A percentile compares a stretch with the other conserved stretches of the same genome.
phyloP scores from a whole-genome alignment of 2,329 filamentous ascomycete genomes.

The Pestalotiopsis sp. region DNA sequence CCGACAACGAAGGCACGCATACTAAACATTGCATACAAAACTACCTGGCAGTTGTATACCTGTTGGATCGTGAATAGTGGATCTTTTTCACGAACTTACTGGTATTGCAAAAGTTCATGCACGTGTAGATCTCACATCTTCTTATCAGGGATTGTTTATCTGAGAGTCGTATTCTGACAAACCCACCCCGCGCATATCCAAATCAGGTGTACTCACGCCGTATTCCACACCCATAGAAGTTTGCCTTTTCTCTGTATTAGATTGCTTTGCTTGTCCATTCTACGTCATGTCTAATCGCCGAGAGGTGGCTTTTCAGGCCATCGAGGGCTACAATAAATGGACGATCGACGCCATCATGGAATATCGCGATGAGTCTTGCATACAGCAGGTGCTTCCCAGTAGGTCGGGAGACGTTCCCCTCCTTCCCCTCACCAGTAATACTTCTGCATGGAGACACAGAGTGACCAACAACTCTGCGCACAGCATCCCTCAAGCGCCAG shows the following conservation, averaged over 20 bases:
- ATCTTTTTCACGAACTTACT: neutral
- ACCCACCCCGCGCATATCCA: neutral
- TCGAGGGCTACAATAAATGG: constrained; percentile 3
- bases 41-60: neutral
- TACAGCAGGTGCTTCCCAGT: constrained; percentile 1
- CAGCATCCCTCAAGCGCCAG: constrained; percentile 3
- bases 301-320: neutral
- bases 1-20: neutral
- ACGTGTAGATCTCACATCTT: no score
- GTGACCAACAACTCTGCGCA: neutral
- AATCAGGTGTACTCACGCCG: neutral
- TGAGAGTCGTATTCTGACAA: neutral
- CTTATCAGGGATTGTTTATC: neutral
- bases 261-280: neutral
- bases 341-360: constrained; percentile 1
- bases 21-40: neutral
- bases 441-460: neutral
- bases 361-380: neutral
- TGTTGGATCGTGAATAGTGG: neutral
- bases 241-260: neutral
- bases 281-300: neutral
- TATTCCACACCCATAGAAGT: neutral
- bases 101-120: neutral
- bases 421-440: neutral
- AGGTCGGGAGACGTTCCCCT: neutral